Base-by-base conservation (phyloP, 2,329 filamentous ascomycete species). In the Sclerotinia glacialis region DNA sequence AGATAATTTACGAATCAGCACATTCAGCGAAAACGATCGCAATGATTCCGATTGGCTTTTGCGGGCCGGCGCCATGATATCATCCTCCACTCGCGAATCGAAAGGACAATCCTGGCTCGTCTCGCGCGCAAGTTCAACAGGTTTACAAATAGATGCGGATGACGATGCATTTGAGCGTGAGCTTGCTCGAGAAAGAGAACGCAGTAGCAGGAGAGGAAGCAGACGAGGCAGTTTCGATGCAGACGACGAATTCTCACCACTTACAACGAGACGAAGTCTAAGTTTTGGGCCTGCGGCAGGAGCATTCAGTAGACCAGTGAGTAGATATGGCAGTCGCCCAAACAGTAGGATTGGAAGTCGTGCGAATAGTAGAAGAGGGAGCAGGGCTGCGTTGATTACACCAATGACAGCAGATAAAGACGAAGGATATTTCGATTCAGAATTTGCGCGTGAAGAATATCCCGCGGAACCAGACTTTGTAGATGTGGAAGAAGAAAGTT, bases 21-120 rank as follows among this genome's bases (percentile, higher is more conserved):
- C 74, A 68, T 62, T 76, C 69, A 68, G 73, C 64, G 59, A 69
- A 49, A 61, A 70, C 62, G 79, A 83, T 69, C 77, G 77, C 47
- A 79, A 79, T 66, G 83, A 87, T 71, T 85, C 83, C 66, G 87
- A 89, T 77, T 90, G 88, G 87, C 78, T 90, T 55, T 79, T 88
- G 31, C 82, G 87, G 40, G 83, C 86, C 0, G 87, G 87, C 56
- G 86, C 86, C 8, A 74, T 88, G 56, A 83, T 90, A 71, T 84
- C 84, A 66, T 83, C 82, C 62, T 85, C 87, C 74, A 81, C 86
- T 23, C 80, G 87, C 66, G 88, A 90, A 74, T 87, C 80, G 72
- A 90, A 90, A 77, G 88, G 88, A 18, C 87, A 90, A 76, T 79
- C 83, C 18, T 91, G 88, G 88, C 82, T 91, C 26, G 80, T 85